Base-by-base conservation (phyloP, 352 stramenopile genomes). In the Globisporangium takayamanum region DNA sequence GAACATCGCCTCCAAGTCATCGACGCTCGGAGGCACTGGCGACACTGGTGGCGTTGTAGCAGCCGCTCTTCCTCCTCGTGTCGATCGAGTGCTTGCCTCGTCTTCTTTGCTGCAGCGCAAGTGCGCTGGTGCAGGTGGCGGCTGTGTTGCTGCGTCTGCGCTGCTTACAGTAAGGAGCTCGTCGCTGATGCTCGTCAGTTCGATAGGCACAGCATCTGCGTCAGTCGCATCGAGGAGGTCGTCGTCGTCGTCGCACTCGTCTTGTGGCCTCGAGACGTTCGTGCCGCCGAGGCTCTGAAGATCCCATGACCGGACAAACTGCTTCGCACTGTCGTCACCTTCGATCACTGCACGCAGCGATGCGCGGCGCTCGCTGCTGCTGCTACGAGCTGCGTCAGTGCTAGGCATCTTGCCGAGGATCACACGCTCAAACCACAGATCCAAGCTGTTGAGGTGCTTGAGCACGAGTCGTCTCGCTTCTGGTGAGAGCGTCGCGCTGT, bases 341-440 rank as follows among this genome's bases (percentile, higher is more conserved):
- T 68, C 28, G 28, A 53, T 26, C 7, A n/a, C 25, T 2, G 42
- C 57, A 16, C 47, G 50, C 25, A 63, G 50, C 57, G 57, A 37
- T 4, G 26, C 49, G 3, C 44, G 39, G n/a, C 57, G 20, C 25
- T 28, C 57, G n/a, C 2, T 62, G 25, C n/a, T 54, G 20, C 28
- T 16, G 18, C 48, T 26, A 12, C 10, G 33, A 12, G 7, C 33
- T 14, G 50, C 28, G 18, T 54, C 57, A 8, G 26, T 52, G 3
- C 41, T 7, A 15, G 48, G 39, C 36, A 25, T 18, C 70, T 65
- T 58, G 53, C 66, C 10, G 45, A 69, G 45, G 51, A 87, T 84
- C 18, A 73, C 61, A 51, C 66, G 47, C 11, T 74, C 68, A 36
- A 87, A 87, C 77, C 77, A 87, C 50, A 50, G 52, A 36, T 87